Conservation (phyloP, 2,329 filamentous ascomycete genomes). For the Talaromyces rugulosus region DNA sequence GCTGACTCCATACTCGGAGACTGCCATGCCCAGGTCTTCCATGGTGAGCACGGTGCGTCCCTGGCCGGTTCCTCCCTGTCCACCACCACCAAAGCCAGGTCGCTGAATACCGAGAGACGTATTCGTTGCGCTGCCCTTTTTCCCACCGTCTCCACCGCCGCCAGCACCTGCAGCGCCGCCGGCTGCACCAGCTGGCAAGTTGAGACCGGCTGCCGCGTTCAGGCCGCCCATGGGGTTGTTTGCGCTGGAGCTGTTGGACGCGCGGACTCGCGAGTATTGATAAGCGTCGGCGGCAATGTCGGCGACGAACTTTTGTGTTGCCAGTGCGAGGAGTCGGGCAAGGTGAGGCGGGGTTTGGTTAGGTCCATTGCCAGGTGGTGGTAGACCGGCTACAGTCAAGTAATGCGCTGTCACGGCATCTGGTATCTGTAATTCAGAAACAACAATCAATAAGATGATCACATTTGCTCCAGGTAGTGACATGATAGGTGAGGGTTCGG, state of each 20-base stretch:
- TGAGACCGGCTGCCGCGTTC: constrained; percentile 60
- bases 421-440: constrained; percentile 64
- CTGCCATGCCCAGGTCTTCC: constrained; percentile 98
- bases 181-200: constrained; percentile 50
- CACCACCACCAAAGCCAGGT: constrained; percentile 79
- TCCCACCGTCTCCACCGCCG: constrained; percentile 40
- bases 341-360: constrained; percentile 75
- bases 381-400: constrained; percentile 90
- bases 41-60: constrained; percentile 94
- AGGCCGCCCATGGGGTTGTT: constrained; percentile 90
- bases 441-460: background rate
- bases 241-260: constrained; percentile 78
- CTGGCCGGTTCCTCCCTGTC: constrained; percentile 74
- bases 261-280: constrained; percentile 92
- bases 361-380: constrained; percentile 77
- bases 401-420: constrained; percentile 98
- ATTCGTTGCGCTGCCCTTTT: constrained; percentile 47
- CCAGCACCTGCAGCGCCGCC: constrained; percentile 44
- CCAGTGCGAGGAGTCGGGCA: constrained; percentile 86
- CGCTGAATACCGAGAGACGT: constrained; percentile 68
- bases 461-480: background rate
- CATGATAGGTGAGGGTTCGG: background rate
- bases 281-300: constrained; percentile 97
- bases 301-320: constrained; percentile 98
- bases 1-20: constrained; percentile 95